Percentiles rank a stretch among this genome's conserved stretches.
Conservation (phyloP, 2,329 filamentous ascomycete species). For the Pseudogymnoascus sp. region DNA sequence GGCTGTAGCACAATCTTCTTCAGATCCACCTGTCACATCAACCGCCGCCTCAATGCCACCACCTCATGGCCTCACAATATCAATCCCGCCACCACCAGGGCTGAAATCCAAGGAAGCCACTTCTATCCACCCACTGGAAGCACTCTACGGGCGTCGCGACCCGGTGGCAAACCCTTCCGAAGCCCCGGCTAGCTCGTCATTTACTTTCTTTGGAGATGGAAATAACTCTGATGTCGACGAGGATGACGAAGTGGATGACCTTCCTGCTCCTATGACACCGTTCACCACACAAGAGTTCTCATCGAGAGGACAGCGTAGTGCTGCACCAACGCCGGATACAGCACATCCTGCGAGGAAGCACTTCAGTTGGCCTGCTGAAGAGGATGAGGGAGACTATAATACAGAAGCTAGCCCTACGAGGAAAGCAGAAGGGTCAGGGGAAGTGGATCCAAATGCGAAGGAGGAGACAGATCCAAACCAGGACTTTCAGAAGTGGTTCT, state of each 20-base stretch:
- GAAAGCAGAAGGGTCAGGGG: conserved; percentile 21
- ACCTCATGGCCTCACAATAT: conserved; percentile 35
- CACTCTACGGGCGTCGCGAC: conserved; percentile 73
- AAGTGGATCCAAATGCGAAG: conserved; percentile 16
- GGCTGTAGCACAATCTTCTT: conserved; percentile 13
- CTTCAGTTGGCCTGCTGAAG: conserved; percentile 44
- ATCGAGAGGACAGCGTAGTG: conserved; percentile 67
- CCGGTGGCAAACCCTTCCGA: conserved; percentile 30
- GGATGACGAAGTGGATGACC: conserved; percentile 35
- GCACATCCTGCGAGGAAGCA: conserved; percentile 62
- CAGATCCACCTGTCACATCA: conserved; percentile 34
- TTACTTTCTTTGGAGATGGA: conserved; percentile 69
- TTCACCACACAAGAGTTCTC: conserved; percentile 73
- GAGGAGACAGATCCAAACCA: conserved; percentile 25
- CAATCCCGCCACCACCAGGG: conserved; percentile 39
- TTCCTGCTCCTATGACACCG: conserved; percentile 61
- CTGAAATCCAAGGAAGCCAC: conserved; percentile 25
- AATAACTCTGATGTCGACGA: conserved; percentile 38
- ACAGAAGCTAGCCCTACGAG: conserved; percentile 20
- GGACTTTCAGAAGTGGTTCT: conserved; percentile 61
- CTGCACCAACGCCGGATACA: conserved; percentile 91
- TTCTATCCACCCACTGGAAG: conserved; percentile 77
- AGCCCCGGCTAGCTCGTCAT: conserved; percentile 45
- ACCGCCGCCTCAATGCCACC: conserved; percentile 41
- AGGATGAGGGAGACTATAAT: conserved; percentile 38